phyloP scores from a whole-genome alignment of 495 filamentous ascomycete species.

The Tuber microsphaerosporum region DNA sequence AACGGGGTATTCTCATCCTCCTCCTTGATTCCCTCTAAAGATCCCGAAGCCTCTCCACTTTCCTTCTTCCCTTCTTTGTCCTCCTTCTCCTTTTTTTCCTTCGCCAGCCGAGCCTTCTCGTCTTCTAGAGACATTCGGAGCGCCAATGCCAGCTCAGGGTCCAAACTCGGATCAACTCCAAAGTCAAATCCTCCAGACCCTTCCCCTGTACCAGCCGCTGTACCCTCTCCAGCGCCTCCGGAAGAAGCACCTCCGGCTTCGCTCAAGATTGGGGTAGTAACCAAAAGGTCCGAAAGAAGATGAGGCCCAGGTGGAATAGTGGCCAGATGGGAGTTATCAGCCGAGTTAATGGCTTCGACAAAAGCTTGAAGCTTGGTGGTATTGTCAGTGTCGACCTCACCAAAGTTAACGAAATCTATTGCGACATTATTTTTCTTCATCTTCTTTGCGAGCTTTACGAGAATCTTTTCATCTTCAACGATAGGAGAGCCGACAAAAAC shows the following conservation, averaged over 20 bases:
- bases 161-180: conserved; percentile 69
- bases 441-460: conserved; percentile 86
- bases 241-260: conserved; percentile 47
- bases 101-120: conserved; percentile 86
- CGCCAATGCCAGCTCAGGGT: conserved; percentile 92
- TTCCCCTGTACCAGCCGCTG: conserved; percentile 54
- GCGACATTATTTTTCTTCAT: conserved; percentile 95
- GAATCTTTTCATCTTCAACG: conserved; percentile 74
- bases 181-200: conserved; percentile 57
- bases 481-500: conserved; percentile 92
- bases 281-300: conserved; percentile 83
- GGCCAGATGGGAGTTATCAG: conserved; percentile 82
- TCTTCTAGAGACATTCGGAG: conserved; percentile 97
- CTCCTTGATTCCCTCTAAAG: conserved; percentile 75
- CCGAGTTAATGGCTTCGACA: conserved; percentile 81
- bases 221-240: conserved; percentile 47
- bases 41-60: conserved; percentile 41
- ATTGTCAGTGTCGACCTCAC: conserved; percentile 82
- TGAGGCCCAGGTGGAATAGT: conserved; percentile 86
- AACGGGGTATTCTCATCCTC: conserved; percentile 63
- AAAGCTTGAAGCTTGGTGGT: conserved; percentile 89
- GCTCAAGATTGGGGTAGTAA: conserved; percentile 80
- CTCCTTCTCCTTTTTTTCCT: conserved; percentile 67
- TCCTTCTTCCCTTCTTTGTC: conserved; percentile 59
- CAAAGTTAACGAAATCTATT: conserved; percentile 90